A percentile compares a stretch with the other conserved stretches of the same genome.
These are phyloP conservation scores for Agastache rugosa DNA, from an alignment of 257 asterid species.

Conservation along the genomic window DNA sequence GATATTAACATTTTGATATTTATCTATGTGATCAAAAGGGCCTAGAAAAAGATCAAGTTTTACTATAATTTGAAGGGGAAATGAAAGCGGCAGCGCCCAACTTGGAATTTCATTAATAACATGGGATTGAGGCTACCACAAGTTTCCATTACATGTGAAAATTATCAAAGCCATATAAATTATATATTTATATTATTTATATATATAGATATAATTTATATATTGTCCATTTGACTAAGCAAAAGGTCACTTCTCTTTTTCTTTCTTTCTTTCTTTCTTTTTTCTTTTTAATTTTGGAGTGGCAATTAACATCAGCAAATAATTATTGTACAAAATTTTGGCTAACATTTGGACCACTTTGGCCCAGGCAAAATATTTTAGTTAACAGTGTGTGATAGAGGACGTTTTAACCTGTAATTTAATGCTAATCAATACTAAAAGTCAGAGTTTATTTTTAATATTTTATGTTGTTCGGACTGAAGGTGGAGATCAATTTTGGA, in stretches of 20 bases:
- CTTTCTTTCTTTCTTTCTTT: not conserved
- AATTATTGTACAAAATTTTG: constrained; percentile 7
- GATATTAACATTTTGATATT: no score
- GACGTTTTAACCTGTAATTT: constrained; percentile 6
- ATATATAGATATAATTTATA: not conserved
- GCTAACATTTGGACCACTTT: constrained; percentile 13
- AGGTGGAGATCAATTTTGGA: no score
- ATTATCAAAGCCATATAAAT: constrained; percentile 11
- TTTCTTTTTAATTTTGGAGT: not conserved
- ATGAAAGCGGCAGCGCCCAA: not conserved
- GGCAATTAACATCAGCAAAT: not conserved
- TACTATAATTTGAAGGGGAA: no score
- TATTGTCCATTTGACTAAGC: constrained; percentile 23
- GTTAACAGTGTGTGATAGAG: not conserved
- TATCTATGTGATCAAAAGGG: no score
- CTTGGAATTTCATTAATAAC: not conserved
- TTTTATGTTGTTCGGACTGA: no score
- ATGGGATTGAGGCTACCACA: not conserved
- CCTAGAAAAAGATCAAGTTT: no score
- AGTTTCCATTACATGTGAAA: constrained; percentile 1
- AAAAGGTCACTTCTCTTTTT: constrained; percentile 20
- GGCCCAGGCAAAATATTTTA: not conserved
- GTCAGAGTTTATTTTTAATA: not conserved
- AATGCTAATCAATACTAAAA: constrained; percentile 11
- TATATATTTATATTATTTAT: no score